Conservation (phyloP, 139 green algal genomes). For the Diplosphaera chodatii region DNA sequence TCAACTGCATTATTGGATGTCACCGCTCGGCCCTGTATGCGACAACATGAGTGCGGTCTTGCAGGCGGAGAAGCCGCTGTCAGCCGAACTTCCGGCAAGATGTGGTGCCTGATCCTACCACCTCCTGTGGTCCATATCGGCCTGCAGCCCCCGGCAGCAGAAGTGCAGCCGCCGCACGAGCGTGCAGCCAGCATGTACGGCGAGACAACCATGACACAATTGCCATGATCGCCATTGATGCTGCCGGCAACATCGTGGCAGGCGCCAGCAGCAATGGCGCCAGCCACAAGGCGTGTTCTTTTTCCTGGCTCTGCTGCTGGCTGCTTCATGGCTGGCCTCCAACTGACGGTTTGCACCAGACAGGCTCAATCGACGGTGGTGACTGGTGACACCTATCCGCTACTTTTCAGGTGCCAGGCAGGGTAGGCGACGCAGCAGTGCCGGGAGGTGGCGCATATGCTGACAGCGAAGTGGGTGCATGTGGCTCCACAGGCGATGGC, state of each 20-base stretch:
- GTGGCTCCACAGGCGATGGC: slow-evolving; percentile 68
- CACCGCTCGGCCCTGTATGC: too few relatives aligned
- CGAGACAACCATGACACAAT: slow-evolving; percentile 63
- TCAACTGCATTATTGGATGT: too few relatives aligned
- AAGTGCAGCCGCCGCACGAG: neutral
- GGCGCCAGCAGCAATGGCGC: slow-evolving; percentile 52
- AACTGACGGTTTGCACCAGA: neutral
- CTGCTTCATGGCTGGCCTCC: neutral
- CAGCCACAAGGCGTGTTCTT: slow-evolving; percentile 29
- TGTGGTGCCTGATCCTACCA: slow-evolving; percentile 39
- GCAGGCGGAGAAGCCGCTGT: slow-evolving; percentile 34
- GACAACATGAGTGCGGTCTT: too few relatives aligned
- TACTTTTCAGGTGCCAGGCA: slow-evolving; percentile 53
- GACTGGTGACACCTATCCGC: too few relatives aligned
- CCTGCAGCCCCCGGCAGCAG: neutral
- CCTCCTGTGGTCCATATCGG: slow-evolving; percentile 55
- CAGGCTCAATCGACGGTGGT: neutral
- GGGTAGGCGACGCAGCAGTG: slow-evolving; percentile 56
- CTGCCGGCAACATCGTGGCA: slow-evolving; percentile 30
- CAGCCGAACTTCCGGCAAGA: slow-evolving; percentile 66
- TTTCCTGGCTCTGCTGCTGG: neutral
- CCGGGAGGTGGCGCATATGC: slow-evolving; percentile 62
- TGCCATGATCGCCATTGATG: slow-evolving; percentile 55
- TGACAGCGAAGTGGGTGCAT: slow-evolving; percentile 55
- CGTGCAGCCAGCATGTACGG: neutral